A percentile compares a stretch with the other conserved stretches of the same genome.
Evolutionary conservation across 1,284 basidiomycete genomes (phyloP).

Genomic region (Fomes fomentarius): DNA sequence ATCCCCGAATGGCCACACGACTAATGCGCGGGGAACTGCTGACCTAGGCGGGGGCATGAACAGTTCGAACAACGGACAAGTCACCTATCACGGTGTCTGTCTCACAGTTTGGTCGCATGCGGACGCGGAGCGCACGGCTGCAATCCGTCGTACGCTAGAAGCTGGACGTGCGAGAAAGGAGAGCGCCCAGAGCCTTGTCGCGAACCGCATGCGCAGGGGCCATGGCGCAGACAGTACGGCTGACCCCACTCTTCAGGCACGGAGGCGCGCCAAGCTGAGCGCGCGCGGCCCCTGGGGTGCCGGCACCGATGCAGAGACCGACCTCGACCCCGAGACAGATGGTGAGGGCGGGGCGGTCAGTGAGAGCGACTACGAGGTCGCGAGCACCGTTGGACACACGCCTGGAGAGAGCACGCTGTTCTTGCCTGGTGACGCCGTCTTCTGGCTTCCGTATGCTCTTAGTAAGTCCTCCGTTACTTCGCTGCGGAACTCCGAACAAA

Average conservation of each 20-base stretch:
- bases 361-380: constrained; percentile 82
- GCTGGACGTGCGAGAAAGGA: constrained; percentile 77
- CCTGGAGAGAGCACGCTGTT: constrained; percentile 86
- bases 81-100: constrained; percentile 88
- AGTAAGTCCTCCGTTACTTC: constrained; percentile 74
- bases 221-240: constrained; percentile 49
- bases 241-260: constrained; percentile 59
- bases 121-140: constrained; percentile 81
- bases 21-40: constrained; percentile 34
- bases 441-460: constrained; percentile 91
- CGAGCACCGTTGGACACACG: constrained; percentile 74
- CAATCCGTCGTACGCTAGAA: constrained; percentile 82
- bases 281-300: constrained; percentile 69
- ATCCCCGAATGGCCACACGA: constrained; percentile 39
- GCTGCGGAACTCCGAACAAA: no score
- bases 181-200: constrained; percentile 70
- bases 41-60: constrained; percentile 43
- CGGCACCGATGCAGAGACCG: constrained; percentile 58
- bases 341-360: constrained; percentile 63
- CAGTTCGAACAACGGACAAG: constrained; percentile 43
- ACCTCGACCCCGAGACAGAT: constrained; percentile 72
- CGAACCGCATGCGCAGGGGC: constrained; percentile 63
- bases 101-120: constrained; percentile 94
- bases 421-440: constrained; percentile 85
- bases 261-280: constrained; percentile 56